A percentile compares a stretch with the other conserved stretches of the same genome.
phyloP scores from a whole-genome alignment of 148 eudicot species.

The Bassia scoparia region DNA sequence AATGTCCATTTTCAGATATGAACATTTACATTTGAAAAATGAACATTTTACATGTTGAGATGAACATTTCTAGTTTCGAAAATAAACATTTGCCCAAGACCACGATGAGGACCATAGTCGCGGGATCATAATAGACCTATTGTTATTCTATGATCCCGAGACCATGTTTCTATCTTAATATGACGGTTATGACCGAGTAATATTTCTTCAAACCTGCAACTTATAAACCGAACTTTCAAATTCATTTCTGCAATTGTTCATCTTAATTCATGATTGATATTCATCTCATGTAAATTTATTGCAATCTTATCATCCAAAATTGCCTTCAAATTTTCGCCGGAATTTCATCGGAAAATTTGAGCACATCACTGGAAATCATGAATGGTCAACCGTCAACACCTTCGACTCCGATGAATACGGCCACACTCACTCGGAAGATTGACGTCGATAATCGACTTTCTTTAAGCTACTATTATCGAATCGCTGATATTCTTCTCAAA shows the following conservation, averaged over 20 bases:
- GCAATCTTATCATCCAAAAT: neutral
- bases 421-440: constrained; percentile 50
- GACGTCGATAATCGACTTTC: constrained; percentile 82
- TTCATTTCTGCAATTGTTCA: neutral
- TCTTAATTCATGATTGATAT: neutral
- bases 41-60: no score
- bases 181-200: no score
- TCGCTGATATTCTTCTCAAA: constrained; percentile 89
- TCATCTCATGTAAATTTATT: neutral
- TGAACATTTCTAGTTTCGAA: no score
- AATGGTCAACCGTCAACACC: constrained; percentile 36
- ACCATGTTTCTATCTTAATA: no score
- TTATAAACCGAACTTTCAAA: neutral
- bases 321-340: neutral
- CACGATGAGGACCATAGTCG: no score
- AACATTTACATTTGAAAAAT: no score
- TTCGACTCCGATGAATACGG: constrained; percentile 44
- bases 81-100: no score
- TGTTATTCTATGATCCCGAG: no score
- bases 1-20: no score
- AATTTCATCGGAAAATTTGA: neutral
- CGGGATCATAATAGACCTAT: no score
- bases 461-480: constrained; percentile 79
- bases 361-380: constrained; percentile 33
- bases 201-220: neutral